Evolutionary conservation across 768 basidiomycete species (phyloP), one percentile per base, ranked within the genome.

Genomic region (Phylloporus arenicola): DNA sequence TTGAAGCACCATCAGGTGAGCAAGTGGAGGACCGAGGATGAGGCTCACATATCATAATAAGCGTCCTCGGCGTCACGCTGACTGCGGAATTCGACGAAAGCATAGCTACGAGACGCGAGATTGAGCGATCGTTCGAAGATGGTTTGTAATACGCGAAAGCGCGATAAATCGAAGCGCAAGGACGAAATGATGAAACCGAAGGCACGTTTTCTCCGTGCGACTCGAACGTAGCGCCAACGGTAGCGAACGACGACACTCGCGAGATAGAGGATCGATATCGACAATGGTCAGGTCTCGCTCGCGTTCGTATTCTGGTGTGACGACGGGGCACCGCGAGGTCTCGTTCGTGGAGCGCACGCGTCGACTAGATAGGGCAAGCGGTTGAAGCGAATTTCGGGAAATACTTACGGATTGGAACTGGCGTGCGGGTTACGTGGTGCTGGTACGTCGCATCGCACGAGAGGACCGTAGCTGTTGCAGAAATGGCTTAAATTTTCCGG

Each of bases 371-470:
- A 55, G 62, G 63, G 62, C 60, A 64, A 61, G 57, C 64, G 61
- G 62, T 59, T 68, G 53, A 56, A 68, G 57, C 22, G 48, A 61
- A 55, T 35, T 20, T 6, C 9, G 30, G 50, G 48, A 61, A 12
- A 57, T 30, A 91, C 89, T 88, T 76, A 92, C 89, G 89, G 88
- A 61, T 87, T 88, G 37, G 84, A 77, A 50, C 75, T 78, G 16
- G 85, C 80, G 55, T 84, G 76, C 0, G 84, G 82, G 69, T 88
- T 87, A 56, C 88, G 82, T 2, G 89, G 87, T 2, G 90, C 91
- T 16, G 90, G 90, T 14, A 93, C 88, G 64, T 93, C 91, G 71
- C 91, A 93, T 52, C 90, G 86, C 53, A 92, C 79, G 25, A 93
- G 76, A 48, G 84, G 85, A 16, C 90, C 90, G 57, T 76, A 92